Percentiles rank a stretch among this genome's conserved stretches.
These are phyloP conservation scores for Xylariaceae sp. DNA, from an alignment of 2,329 filamentous ascomycete species.

Conservation along the genomic window DNA sequence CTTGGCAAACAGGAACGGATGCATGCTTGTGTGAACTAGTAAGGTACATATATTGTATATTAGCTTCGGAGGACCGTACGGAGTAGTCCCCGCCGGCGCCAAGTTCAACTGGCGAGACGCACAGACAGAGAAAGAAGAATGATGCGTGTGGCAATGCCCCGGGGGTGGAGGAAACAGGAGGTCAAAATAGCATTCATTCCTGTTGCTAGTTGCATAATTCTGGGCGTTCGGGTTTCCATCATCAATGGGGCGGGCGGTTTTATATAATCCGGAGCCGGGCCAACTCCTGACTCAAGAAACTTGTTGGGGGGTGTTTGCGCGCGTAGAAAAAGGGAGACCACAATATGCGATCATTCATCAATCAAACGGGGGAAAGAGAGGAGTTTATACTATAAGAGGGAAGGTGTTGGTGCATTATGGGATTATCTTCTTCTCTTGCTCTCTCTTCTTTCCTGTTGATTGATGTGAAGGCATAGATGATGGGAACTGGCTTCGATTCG, in stretches of 20 bases:
- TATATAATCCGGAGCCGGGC: constrained; percentile 8
- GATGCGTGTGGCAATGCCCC: constrained; percentile 9
- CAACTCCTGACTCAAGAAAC: constrained; percentile 6
- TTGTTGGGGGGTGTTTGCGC: neutral
- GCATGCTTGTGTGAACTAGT: constrained; percentile 13
- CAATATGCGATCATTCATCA: too few relatives aligned
- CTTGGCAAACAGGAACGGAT: constrained; percentile 13
- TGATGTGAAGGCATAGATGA: too few relatives aligned
- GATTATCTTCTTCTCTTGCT: too few relatives aligned
- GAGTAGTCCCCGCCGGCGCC: neutral
- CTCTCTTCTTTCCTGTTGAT: too few relatives aligned
- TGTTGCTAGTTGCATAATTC: constrained; percentile 24
- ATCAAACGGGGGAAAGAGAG: constrained; percentile 1
- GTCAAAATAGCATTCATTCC: constrained; percentile 10
- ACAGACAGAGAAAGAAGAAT: constrained; percentile 3
- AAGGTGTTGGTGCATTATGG: constrained; percentile 12
- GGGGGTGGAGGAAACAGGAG: constrained; percentile 4
- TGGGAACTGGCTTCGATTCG: too few relatives aligned
- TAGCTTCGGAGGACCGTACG: constrained; percentile 9
- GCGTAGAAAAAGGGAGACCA: constrained; percentile 5
- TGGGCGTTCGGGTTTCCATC: constrained; percentile 25
- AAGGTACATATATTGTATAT: constrained; percentile 21
- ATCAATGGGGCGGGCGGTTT: constrained; percentile 6
- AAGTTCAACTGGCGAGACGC: constrained; percentile 5
- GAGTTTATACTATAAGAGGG: constrained; percentile 18